Evolutionary conservation across 352 stramenopile species (phyloP), one percentile per base, ranked within the genome.

Genomic region (Globisporangium emineosum): DNA sequence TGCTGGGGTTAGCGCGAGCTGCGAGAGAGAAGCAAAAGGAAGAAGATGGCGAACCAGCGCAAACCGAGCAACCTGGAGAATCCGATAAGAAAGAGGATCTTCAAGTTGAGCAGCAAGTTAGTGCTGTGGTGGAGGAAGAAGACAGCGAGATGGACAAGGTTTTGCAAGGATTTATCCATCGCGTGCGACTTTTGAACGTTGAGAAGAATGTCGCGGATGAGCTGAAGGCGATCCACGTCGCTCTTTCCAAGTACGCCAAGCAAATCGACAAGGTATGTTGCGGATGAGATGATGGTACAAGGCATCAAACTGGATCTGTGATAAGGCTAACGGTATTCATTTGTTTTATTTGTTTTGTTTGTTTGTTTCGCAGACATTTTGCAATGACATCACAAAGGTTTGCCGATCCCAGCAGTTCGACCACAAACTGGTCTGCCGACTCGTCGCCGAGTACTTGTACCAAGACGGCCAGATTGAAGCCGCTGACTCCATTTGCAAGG

Each of bases 401-500:
- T 91, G 81, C 27, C 72, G 67, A 10, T 76, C 69, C 3, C 85
- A 89, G 54, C 73, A 88, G 56, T 65, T 88, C 13, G 81, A 93
- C 43, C 78, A 89, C 49, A 76, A 78, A 53, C 72, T 85, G 9
- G 79, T 93, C 53, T 86, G 75, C 29, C 78, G 79, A 42, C 60
- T 93, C 47, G 79, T 93, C 27, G 80, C 72, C 12, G 83, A 93
- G 52, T 89, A 93, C 72, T 73, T 93, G 7, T 93, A 93, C 47
- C 83, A 91, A 23, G 79, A 93, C 42, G 83, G 83, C 1, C 83
- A 93, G 63, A 87, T 93, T 43, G 75, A 88, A 12, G 83, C 80
- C 3, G 83, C 81, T 1, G 83, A 93, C 65, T 65, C 73, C 9
- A 73, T 93, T 63, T 92, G 83, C 75, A 78, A 84, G 63, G 83